Evolutionary conservation across 108 stramenopile genomes (phyloP), one percentile per base, ranked within the genome.

Genomic region (Nitzschia sp.): DNA sequence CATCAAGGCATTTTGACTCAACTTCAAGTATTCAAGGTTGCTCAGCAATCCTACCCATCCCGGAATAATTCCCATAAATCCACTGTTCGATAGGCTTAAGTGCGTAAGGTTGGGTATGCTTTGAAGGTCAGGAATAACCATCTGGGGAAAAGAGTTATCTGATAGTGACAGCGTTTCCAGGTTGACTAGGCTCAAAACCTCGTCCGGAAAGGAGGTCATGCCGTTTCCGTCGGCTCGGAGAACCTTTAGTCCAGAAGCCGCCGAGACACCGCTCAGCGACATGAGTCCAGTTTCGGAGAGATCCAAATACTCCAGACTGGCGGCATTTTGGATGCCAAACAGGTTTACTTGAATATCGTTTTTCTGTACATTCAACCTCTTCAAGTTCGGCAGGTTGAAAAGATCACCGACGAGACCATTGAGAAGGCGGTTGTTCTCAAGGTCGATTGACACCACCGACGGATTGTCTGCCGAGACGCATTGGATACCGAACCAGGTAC

Each of bases 321-420:
- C 54, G 9, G 80, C 80, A 27, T 65, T 70, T 45, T 58, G 75
- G 26, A 92, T 86, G 9, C 90, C 91, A 46, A 72, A 48, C 45
- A 90, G 90, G 48, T 60, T 76, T 25, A 92, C 81, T 11, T 59
- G 54, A 46, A 92, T 82, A 5, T 75, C 70, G 50, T 94, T 94
- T 5, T 54, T 29, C 11, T 76, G 41, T 8, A 85, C 35, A 68
- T 80, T 68, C 28, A 85, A 30, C n/a, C 34, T 34, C 34, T 71
- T 33, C 19, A 83, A 54, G 47, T 69, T 64, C 38, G 80, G 76
- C 8, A 81, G 68, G 17, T 34, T 28, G 53, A 54, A 81, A 6
- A 77, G 45, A 33, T 47, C 36, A 8, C 56, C 46, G 31, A 68
- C 60, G 16, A 71, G 32, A 35, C 46, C 2, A 33, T 58, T 57